These are phyloP conservation scores for Kodamaea plutei DNA, from an alignment of 1,139 yeast species.

Conservation along the genomic window DNA sequence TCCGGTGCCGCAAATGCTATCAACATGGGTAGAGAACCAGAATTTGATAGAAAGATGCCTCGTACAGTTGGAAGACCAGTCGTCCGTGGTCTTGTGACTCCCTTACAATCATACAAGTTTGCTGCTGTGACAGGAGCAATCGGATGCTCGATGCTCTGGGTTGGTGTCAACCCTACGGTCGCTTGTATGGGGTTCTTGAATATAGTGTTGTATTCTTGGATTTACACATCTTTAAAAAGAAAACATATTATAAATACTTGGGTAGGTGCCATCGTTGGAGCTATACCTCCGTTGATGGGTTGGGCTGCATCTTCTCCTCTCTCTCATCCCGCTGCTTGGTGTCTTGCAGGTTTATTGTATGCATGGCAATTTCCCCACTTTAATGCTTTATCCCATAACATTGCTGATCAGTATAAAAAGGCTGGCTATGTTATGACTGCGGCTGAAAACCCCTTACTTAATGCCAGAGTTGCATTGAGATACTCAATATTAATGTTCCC, in stretches of 20 bases:
- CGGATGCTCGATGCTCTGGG: slow-evolving; percentile 66
- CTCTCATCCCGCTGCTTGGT: slow-evolving; percentile 90
- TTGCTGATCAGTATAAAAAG: slow-evolving; percentile 78
- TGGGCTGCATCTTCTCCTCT: slow-evolving; percentile 94
- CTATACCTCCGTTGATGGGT: slow-evolving; percentile 98
- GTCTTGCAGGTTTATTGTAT: slow-evolving; percentile 80
- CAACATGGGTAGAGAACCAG: slow-evolving; percentile 95
- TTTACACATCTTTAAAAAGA: slow-evolving; percentile 87
- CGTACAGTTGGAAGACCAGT: slow-evolving; percentile 90
- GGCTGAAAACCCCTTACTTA: slow-evolving; percentile 83
- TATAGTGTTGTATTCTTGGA: slow-evolving; percentile 80
- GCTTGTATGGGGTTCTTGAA: slow-evolving; percentile 74
- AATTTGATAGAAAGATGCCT: slow-evolving; percentile 81
- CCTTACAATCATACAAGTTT: slow-evolving; percentile 73
- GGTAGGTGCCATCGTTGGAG: slow-evolving; percentile 98
- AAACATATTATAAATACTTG: slow-evolving; percentile 85
- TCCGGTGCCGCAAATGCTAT: slow-evolving; percentile 96
- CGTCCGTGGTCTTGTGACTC: slow-evolving; percentile 74
- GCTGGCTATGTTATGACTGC: slow-evolving; percentile 98
- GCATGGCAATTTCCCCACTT: slow-evolving; percentile 99
- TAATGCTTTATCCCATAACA: slow-evolving; percentile 84
- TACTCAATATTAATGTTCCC: slow-evolving; percentile 92
- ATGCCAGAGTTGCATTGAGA: slow-evolving; percentile 89
- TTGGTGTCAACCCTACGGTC: slow-evolving; percentile 84
- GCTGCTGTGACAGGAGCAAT: slow-evolving; percentile 68